phyloP scores from a whole-genome alignment of 1,139 yeast species.

The Saccharomyces hybrid region DNA sequence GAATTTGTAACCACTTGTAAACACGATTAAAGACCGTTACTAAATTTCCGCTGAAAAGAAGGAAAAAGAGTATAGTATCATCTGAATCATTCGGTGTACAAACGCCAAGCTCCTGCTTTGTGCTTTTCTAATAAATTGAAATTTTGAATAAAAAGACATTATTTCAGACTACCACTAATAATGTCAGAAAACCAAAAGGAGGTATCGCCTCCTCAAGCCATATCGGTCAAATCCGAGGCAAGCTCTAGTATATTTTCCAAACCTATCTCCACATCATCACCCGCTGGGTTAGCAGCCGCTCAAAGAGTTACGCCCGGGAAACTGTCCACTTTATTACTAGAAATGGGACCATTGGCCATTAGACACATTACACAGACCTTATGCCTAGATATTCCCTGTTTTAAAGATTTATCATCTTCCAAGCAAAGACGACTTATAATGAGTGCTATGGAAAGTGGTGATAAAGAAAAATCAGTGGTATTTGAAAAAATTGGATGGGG shows the following conservation, averaged over 20 bases:
- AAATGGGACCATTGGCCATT: constrained; percentile 85
- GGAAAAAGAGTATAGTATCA: background rate
- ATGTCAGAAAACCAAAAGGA: background rate
- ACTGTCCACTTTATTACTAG: constrained; percentile 57
- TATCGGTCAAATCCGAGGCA: constrained; percentile 1
- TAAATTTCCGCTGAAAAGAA: background rate
- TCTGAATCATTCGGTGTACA: background rate
- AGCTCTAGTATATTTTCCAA: constrained; percentile 7
- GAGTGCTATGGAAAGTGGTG: constrained; percentile 77
- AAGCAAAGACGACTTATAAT: constrained; percentile 87
- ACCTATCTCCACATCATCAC: constrained; percentile 65
- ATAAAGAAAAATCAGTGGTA: constrained; percentile 52
- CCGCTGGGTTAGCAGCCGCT: constrained; percentile 85
- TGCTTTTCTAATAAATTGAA: background rate
- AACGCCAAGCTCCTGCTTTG: background rate
- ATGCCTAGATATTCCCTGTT: constrained; percentile 67
- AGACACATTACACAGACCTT: constrained; percentile 81
- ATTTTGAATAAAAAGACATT: background rate
- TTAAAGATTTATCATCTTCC: constrained; percentile 71
- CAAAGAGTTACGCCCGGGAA: constrained; percentile 76
- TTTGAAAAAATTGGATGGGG: constrained; percentile 98
- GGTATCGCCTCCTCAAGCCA: background rate
- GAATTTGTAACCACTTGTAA: background rate
- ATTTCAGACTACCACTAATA: background rate
- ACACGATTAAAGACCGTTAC: background rate